These are phyloP conservation scores for Adansonia grandidieri DNA, from an alignment of 441 rosid genomes.

Conservation along the genomic window DNA sequence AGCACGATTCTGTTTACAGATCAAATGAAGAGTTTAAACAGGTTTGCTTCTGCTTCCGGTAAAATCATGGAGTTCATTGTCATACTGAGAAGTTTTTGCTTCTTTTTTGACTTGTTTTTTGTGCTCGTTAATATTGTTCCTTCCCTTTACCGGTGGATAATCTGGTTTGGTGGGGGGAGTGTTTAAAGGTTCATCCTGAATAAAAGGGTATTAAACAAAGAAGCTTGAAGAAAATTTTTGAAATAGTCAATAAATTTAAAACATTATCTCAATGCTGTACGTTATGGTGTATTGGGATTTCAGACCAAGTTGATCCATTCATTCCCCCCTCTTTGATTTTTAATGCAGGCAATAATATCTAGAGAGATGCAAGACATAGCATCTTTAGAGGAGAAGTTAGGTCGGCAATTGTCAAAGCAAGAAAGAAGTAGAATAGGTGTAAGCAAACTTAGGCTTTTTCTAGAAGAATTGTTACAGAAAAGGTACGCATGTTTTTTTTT, in stretches of 20 bases:
- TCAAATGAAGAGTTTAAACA: constrained; percentile 91
- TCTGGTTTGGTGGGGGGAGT: neutral
- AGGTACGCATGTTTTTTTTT: constrained; percentile 45
- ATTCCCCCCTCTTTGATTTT: neutral
- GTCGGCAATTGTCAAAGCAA: constrained; percentile 73
- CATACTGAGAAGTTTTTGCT: neutral
- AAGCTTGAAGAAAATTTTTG: neutral
- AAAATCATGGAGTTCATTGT: constrained; percentile 19
- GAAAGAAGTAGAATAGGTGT: constrained; percentile 88
- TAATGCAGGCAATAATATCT: constrained; percentile 63
- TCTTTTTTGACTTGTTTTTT: neutral
- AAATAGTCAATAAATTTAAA: constrained; percentile 12
- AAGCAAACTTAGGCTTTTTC: constrained; percentile 82
- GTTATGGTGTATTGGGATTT: constrained; percentile 4
- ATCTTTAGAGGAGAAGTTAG: constrained; percentile 81
- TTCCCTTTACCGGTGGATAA: constrained; percentile 5
- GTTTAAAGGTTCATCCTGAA: neutral
- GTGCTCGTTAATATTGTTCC: neutral
- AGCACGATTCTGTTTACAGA: constrained; percentile 72
- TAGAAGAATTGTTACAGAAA: constrained; percentile 88
- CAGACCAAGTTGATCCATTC: constrained; percentile 1
- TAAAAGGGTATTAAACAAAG: constrained; percentile 5
- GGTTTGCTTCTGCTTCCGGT: constrained; percentile 47
- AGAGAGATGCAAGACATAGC: constrained; percentile 78
- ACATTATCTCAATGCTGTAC: constrained; percentile 16